phyloP scores from a whole-genome alignment of 2,329 filamentous ascomycete species.

The Xylariaceae sp. region DNA sequence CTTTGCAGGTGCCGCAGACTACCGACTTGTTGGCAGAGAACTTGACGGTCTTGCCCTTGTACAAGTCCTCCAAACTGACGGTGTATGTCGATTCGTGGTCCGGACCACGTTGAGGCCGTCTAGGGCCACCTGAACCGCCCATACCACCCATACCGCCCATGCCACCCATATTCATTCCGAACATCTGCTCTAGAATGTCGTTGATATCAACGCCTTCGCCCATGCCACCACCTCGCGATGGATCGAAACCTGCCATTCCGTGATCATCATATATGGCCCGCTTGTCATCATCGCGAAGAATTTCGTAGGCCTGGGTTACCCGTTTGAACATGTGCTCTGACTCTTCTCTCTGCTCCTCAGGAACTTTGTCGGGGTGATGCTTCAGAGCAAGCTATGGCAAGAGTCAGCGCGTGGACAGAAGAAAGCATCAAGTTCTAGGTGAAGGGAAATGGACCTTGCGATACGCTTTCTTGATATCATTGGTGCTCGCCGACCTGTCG shows the following conservation, averaged over 20 bases:
- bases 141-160: slow-evolving; percentile 37
- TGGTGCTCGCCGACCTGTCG: slow-evolving; percentile 62
- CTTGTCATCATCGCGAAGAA: slow-evolving; percentile 93
- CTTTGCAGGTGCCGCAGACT: slow-evolving; percentile 81
- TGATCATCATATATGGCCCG: slow-evolving; percentile 86
- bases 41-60: slow-evolving; percentile 97
- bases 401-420: slow-evolving; percentile 6
- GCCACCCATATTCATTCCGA: slow-evolving; percentile 45
- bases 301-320: slow-evolving; percentile 92
- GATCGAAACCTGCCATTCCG: slow-evolving; percentile 93
- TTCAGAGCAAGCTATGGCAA: slow-evolving; percentile 66
- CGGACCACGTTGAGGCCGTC: slow-evolving; percentile 63
- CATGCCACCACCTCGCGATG: slow-evolving; percentile 58
- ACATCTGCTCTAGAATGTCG: slow-evolving; percentile 92
- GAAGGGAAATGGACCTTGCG: slow-evolving; percentile 61
- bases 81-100: slow-evolving; percentile 89
- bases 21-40: slow-evolving; percentile 94
- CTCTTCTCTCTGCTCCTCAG: slow-evolving; percentile 75
- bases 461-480: slow-evolving; percentile 92
- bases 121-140: slow-evolving; percentile 44
- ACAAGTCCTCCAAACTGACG: slow-evolving; percentile 87
- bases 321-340: slow-evolving; percentile 91
- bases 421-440: background rate
- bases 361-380: slow-evolving; percentile 93
- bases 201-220: slow-evolving; percentile 77